Conservation (phyloP, 2,329 filamentous ascomycete genomes). For the Verticillium klebahnii region DNA sequence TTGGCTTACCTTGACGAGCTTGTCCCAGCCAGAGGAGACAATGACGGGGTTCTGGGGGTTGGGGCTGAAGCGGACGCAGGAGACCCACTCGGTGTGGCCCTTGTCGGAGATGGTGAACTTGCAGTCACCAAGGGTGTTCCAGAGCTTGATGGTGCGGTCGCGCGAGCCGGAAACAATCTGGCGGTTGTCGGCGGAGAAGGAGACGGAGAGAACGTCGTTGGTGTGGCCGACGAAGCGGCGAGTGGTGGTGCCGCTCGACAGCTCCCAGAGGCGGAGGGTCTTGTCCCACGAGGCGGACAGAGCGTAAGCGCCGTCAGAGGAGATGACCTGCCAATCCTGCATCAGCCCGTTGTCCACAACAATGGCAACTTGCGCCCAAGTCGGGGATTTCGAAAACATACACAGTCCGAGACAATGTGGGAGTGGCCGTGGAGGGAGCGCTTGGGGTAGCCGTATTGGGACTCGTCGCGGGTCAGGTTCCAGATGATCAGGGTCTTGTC, state of each 20-base stretch:
- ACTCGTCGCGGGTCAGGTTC: slow-evolving; percentile 99
- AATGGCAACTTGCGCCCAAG: background rate
- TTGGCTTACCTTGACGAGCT: slow-evolving; percentile 94
- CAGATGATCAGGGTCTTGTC: slow-evolving; percentile 99
- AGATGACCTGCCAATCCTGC: slow-evolving; percentile 73
- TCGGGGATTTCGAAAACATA: slow-evolving; percentile 49
- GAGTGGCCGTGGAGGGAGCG: slow-evolving; percentile 98
- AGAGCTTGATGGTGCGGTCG: slow-evolving; percentile 99
- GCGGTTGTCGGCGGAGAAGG: slow-evolving; percentile 99
- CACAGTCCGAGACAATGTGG: slow-evolving; percentile 99
- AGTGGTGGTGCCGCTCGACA: slow-evolving; percentile 93
- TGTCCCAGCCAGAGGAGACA: slow-evolving; percentile 98
- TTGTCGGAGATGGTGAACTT: slow-evolving; percentile 99
- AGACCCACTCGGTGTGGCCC: slow-evolving; percentile 99
- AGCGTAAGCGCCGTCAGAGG: slow-evolving; percentile 97
- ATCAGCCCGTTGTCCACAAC: slow-evolving; percentile 26
- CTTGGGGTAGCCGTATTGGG: slow-evolving; percentile 98
- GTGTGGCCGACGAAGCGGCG: slow-evolving; percentile 98
- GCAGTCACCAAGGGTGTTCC: slow-evolving; percentile 99
- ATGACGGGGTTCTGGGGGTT: slow-evolving; percentile 99
- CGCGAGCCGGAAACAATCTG: slow-evolving; percentile 99
- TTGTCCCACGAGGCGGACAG: slow-evolving; percentile 99
- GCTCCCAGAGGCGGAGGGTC: slow-evolving; percentile 99
- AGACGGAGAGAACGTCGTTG: slow-evolving; percentile 99
- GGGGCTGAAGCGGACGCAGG: slow-evolving; percentile 98